Base-by-base conservation (phyloP, 192 early-diverging fungal species). In the Lunasporangiospora selenospora region DNA sequence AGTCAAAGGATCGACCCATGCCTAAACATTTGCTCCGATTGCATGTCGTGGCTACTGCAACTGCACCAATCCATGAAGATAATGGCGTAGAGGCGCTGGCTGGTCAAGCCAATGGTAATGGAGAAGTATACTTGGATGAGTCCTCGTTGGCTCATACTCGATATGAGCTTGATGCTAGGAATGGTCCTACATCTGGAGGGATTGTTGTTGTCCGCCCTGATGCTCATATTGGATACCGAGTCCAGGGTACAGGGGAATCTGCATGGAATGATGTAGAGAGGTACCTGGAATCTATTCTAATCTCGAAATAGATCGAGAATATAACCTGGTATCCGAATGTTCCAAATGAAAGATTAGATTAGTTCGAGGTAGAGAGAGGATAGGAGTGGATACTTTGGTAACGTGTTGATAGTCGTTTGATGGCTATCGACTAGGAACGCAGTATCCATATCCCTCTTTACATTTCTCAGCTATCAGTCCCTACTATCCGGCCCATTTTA, bases 61-160 rank as follows among this genome's bases (percentile, higher is more conserved):
- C n/a, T n/a, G n/a, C n/a, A n/a, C n/a, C n/a, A n/a, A 58, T 73
- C 30, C 53, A 42, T 32, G 53, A 59, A 3, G 69, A 73, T 30
- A n/a, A n/a, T n/a, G n/a, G n/a, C n/a, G n/a, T n/a, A n/a, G n/a
- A n/a, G n/a, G 27, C 42, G 19, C 36, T 53, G 19, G 3, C n/a
- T 3, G 23, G 39, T 12, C 36, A 21, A 8, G 10, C 18, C 16
- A 15, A 15, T 5, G 52, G 52, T 11, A 37, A 53, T 23, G 52
- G 52, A 21, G 12, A 16, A 21, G 19, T 26, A 15, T 53, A 53
- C 23, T 23, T 23, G 4, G 52, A 53, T 40, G 12, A 26, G 7
- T 23, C 36, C 12, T 32, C 30, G 2, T 24, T 26, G 12, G 30
- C 39, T 3, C 52, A 53, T 38, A 26, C 10, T 9, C 18, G 24